Base-by-base conservation (phyloP, 345 rosid species). In the Eucalyptus curtisii region DNA sequence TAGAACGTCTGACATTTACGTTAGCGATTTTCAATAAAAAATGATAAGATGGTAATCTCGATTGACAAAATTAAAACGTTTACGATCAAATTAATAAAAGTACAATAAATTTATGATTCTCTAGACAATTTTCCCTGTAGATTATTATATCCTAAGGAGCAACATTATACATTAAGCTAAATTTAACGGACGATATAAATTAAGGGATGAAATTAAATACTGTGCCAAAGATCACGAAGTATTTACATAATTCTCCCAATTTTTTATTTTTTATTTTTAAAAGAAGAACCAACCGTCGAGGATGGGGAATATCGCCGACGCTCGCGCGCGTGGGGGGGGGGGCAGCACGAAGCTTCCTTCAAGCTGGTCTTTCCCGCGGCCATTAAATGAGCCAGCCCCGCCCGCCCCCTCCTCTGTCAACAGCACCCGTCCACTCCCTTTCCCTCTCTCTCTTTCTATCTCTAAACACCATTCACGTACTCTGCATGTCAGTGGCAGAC, bases 311-410 rank as follows among this genome's bases (percentile, higher is more conserved):
- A n/a, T 5, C 64, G 52, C 15, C 19, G 57, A 31, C 24, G 68
- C 89, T 31, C 47, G 85, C 44, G 57, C 45, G 89, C 89, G 89
- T 47, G 85, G 68, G 84, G 24, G 50, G 15, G 31, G 17, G 52
- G 17, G 30, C 30, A 40, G 37, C 68, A 6, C 68, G 68, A 3
- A 61, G 68, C 68, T 61, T 61, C 85, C 85, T 66, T 49, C 61
- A 55, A 44, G 30, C 88, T 89, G 85, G 90, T 92, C 92, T 81
- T 94, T 90, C 94, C 95, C 95, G 95, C 95, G 92, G 92, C 92
- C 90, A 93, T 94, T 93, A 90, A 93, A 80, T 89, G 87, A 40
- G 13, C 61, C 30, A 61, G 42, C 13, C n/a, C 80, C 24, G 13
- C 12, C n/a, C n/a, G n/a, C n/a, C n/a, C 42, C 20, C 6, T 2